Base-by-base conservation (phyloP, 192 early-diverging fungal species). In the Mortierella alpina region DNA sequence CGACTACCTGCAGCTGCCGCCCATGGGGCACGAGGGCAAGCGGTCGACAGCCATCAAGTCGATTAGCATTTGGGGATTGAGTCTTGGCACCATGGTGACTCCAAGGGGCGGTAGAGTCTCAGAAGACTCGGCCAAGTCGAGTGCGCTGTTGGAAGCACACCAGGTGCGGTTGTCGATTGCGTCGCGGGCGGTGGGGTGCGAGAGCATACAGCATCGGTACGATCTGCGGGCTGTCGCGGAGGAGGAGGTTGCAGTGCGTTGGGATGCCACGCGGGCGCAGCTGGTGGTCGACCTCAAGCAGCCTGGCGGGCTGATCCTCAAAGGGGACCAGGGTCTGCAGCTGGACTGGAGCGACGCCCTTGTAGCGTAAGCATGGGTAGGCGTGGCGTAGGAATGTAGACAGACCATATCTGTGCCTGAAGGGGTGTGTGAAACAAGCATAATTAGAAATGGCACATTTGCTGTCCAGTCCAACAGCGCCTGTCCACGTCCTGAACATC, bases 131-230 rank as follows among this genome's bases (percentile, higher is more conserved):
- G 55, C 46, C 7, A 44, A 7, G 23, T 73, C 71, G 15, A 20
- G 23, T 2, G 42, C 53, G n/a, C 60, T 65, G n/a, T 31, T 73
- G 10, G 71, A 73, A 31, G 2, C 55, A 7, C 71, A 59, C 39
- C 71, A 63, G 31, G 63, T 73, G 4, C 71, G 71, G 9, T 54
- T 73, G 1, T 73, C 71, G 63, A 73, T 73, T 51, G 71, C 59
- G 46, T 8, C 42, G 2, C 51, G 18, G 20, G 60, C 62, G 9
- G 48, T 23, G 7, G 12, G 46, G 8, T 14, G 45, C 6, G 61
- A 45, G 48, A 41, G 62, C 2, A 2, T 73, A 45, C 71, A 73
- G 23, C 71, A 73, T 17, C 62, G 46, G 39, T 55, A 48, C 31
- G 71, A 73, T 18, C 47, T 73, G 9, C 40, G 56, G 0, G 71